Conservation (phyloP, 108 stramenopile genomes). For the Aurantiochytrium sp. region DNA sequence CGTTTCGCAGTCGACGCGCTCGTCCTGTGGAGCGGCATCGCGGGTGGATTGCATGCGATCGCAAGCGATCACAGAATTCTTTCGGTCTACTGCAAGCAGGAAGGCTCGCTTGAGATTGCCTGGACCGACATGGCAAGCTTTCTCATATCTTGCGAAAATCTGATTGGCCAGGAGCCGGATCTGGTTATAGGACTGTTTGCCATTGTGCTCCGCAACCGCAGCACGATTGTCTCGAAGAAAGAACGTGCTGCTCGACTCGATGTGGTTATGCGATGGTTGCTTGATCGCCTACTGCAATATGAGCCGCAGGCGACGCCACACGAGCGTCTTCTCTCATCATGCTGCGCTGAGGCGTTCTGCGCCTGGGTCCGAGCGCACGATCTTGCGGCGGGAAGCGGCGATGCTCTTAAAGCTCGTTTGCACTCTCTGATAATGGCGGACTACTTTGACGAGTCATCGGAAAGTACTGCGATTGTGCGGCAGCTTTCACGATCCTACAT, state of each 20-base stretch:
- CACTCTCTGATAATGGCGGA: not conserved
- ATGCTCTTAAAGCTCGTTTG: not conserved
- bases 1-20: not conserved
- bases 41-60: not conserved
- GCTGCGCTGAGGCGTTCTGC: not conserved
- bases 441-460: not conserved
- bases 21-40: not conserved
- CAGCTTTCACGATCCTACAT: not conserved
- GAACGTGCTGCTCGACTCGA: not conserved
- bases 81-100: not conserved
- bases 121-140: not conserved
- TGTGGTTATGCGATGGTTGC: not conserved
- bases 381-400: not conserved
- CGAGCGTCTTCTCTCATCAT: not conserved
- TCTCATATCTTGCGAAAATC: not conserved
- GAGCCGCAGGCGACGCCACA: not conserved
- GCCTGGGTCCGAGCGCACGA: not conserved
- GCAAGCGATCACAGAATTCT: not conserved
- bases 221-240: not conserved
- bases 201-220: not conserved
- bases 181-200: not conserved
- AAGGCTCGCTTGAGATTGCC: not conserved
- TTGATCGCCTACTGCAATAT: not conserved
- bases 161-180: not conserved
- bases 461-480: not conserved